These are phyloP conservation scores for Cronartium quercuum DNA, from an alignment of 1,284 basidiomycete species.

Conservation along the genomic window DNA sequence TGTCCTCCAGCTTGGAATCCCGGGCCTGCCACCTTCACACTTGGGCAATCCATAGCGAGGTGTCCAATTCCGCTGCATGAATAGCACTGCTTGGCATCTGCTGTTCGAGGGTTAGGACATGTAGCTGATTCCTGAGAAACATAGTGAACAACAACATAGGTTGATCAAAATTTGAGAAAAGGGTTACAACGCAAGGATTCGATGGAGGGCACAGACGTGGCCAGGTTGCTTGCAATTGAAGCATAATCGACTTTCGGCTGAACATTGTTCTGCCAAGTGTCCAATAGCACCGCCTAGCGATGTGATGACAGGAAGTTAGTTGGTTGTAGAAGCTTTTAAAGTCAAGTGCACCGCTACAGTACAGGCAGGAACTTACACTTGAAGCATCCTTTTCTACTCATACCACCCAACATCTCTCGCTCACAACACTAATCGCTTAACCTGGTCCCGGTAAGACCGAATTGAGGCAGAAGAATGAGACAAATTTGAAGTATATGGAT, in stretches of 20 bases:
- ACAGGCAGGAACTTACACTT: background rate
- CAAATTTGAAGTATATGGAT: too few relatives aligned
- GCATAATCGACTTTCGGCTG: slow-evolving; percentile 10
- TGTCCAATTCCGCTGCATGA: slow-evolving; percentile 6
- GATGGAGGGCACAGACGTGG: background rate
- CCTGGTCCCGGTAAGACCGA: too few relatives aligned
- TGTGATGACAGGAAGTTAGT: background rate
- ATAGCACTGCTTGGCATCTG: slow-evolving; percentile 1
- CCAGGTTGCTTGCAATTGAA: slow-evolving; percentile 25
- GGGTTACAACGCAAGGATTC: too few relatives aligned
- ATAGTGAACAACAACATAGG: background rate
- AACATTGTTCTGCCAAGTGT: slow-evolving; percentile 13
- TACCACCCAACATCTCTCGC: background rate
- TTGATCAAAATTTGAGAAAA: background rate
- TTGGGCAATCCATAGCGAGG: slow-evolving; percentile 14
- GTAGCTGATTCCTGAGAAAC: slow-evolving; percentile 17
- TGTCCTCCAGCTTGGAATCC: background rate
- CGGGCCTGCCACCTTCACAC: background rate
- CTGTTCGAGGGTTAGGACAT: slow-evolving; percentile 16
- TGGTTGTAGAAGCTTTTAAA: background rate
- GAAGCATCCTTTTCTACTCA: background rate
- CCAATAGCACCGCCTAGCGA: slow-evolving; percentile 8
- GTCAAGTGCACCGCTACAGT: background rate
- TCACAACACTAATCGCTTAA: background rate
- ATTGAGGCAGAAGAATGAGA: too few relatives aligned